phyloP scores from a whole-genome alignment of 345 rosid species.

The Lepidium didymum region DNA sequence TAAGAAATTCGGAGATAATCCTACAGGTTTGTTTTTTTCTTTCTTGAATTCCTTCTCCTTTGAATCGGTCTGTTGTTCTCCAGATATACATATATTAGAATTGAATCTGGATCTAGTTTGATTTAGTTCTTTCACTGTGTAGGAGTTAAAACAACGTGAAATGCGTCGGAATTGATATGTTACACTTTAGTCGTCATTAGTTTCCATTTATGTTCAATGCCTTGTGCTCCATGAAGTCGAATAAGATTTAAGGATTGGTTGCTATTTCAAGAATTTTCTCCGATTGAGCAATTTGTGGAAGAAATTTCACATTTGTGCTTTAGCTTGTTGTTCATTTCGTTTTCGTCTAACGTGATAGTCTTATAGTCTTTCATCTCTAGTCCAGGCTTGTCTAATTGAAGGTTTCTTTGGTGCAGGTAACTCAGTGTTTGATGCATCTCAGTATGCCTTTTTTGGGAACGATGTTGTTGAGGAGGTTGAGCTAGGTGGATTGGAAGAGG shows the following conservation, averaged over 20 bases:
- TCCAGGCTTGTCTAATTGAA: neutral
- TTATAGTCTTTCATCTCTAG: neutral
- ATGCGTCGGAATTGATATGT: conserved; percentile 2
- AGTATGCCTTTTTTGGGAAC: conserved; percentile 93
- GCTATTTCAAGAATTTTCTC: neutral
- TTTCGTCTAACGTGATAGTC: neutral
- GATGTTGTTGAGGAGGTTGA: conserved; percentile 90
- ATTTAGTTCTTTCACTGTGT: neutral
- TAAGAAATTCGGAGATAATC: conserved; percentile 36
- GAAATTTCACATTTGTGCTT: neutral
- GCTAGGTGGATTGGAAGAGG: conserved; percentile 94
- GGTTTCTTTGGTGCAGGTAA: conserved; percentile 31
- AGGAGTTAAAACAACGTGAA: neutral
- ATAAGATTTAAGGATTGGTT: neutral
- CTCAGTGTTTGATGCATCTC: conserved; percentile 87
- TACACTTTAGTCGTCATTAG: neutral
- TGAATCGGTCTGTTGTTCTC: neutral
- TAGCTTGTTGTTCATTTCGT: neutral
- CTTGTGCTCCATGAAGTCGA: neutral
- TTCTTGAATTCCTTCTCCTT: neutral
- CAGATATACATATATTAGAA: too few relatives aligned
- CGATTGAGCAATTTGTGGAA: neutral
- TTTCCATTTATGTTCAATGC: neutral
- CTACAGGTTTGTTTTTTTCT: conserved; percentile 41
- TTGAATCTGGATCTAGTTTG: conserved; percentile 17